These are phyloP conservation scores for Aspergillus heteromorphus DNA, from an alignment of 495 filamentous ascomycete species.

Conservation along the genomic window DNA sequence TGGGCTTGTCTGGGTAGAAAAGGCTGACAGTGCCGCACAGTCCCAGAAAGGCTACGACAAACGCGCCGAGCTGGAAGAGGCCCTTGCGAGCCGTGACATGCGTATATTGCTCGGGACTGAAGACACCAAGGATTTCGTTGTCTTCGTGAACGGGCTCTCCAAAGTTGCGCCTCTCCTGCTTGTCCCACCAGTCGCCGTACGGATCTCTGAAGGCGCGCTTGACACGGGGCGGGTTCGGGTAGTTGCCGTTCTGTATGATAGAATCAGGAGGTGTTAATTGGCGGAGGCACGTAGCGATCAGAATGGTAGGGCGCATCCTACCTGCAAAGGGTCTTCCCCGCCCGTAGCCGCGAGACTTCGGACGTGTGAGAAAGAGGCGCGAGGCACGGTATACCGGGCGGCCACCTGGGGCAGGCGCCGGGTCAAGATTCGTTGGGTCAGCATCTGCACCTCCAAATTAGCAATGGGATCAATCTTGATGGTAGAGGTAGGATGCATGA, in stretches of 20 bases:
- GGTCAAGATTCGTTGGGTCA: slow-evolving; percentile 55
- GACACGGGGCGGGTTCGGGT: slow-evolving; percentile 75
- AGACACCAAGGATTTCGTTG: slow-evolving; percentile 88
- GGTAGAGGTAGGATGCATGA: neutral
- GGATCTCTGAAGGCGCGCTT: slow-evolving; percentile 91
- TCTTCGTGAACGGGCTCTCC: slow-evolving; percentile 96
- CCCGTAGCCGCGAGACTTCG: slow-evolving; percentile 50
- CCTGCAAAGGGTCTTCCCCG: slow-evolving; percentile 72
- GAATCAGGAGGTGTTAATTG: slow-evolving; percentile 13
- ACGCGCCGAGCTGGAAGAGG: slow-evolving; percentile 65
- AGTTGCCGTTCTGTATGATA: slow-evolving; percentile 73
- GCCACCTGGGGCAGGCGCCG: slow-evolving; percentile 43
- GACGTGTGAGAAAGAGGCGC: slow-evolving; percentile 48
- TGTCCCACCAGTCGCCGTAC: slow-evolving; percentile 93
- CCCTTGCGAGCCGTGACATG: slow-evolving; percentile 72
- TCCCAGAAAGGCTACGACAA: slow-evolving; percentile 64
- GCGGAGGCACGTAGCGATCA: neutral
- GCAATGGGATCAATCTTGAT: slow-evolving; percentile 7
- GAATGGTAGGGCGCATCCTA: slow-evolving; percentile 29
- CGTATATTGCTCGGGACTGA: slow-evolving; percentile 84
- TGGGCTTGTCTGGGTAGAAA: slow-evolving; percentile 80
- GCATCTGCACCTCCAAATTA: slow-evolving; percentile 48
- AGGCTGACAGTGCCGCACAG: slow-evolving; percentile 64
- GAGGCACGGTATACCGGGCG: slow-evolving; percentile 47
- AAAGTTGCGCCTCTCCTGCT: slow-evolving; percentile 92